Evolutionary conservation across 2,329 filamentous ascomycete genomes (phyloP), one percentile per base, ranked within the genome.

Genomic region (Arachnomyces sp.): DNA sequence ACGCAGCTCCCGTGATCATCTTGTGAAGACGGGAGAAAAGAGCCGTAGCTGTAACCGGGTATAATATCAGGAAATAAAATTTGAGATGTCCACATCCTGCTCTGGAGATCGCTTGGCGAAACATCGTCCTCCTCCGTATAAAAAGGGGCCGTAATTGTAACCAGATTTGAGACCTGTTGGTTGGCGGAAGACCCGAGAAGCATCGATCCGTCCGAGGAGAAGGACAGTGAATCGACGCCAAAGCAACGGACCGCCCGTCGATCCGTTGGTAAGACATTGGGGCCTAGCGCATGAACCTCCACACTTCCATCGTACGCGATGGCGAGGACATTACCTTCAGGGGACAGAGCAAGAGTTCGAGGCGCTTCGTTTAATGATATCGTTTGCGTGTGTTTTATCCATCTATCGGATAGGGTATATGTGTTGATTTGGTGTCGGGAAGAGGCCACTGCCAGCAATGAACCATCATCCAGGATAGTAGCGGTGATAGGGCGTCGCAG

Each of bases 261-360:
- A 49, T 88, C 82, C 0, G 77, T 83, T 9, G 75, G 61, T 18
- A 81, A 54, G 17, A 77, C 78, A 39, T 71, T 75, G 2, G 80
- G 70, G 35, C 76, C 77, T 30, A 94, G 67, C 4, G 86, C 84
- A 18, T 84, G 80, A 0, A 94, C 84, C 59, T 94, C 88, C 46
- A 94, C 89, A n/a, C 84, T 85, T 40, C 84, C 84, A 54, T 87
- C 80, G 60, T 89, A 93, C 6, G 87, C 87, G 12, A 86, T 82
- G 16, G 88, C 88, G 34, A 94, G 65, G 11, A 94, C 84, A 32
- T 81, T 79, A 16, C 85, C 86, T 47, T 82, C 84, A 1, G 87
- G 85, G 0, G 87, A 90, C 20, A 94, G 66, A 12, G 84, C 81
- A 48, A 94, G 82, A 11, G 85, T 79, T 40, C 81, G 77, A 7